Evolutionary conservation across 1,139 yeast genomes (phyloP).

Genomic region (Candida albicans): DNA sequence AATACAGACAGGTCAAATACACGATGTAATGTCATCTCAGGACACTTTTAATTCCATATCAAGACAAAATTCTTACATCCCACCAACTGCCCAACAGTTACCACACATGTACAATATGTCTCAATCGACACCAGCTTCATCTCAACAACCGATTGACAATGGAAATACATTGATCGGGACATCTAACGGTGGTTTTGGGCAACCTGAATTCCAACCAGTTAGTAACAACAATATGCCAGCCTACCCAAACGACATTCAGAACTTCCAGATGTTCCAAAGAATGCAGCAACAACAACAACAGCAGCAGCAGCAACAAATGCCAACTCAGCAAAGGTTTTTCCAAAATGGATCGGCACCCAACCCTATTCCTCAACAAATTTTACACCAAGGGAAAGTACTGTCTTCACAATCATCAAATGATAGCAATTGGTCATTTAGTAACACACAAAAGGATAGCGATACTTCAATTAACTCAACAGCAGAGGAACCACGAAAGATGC

Average conservation of each 20-base stretch:
- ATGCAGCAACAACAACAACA: conserved; percentile 20
- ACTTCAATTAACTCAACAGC: conserved; percentile 44
- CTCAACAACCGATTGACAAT: conserved; percentile 13
- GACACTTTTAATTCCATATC: conserved; percentile 18
- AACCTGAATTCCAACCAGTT: conserved; percentile 26
- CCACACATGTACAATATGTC: conserved; percentile 11
- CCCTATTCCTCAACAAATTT: conserved; percentile 4
- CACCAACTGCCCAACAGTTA: conserved; percentile 9
- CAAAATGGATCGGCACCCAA: conserved; percentile 4
- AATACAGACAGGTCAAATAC: conserved; percentile 2
- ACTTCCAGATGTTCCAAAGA: conserved; percentile 30
- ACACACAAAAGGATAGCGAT: conserved; percentile 40
- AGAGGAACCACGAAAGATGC: conserved; percentile 19
- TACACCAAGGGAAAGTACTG: conserved; percentile 14
- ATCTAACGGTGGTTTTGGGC: conserved; percentile 18
- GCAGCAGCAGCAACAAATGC: conserved; percentile 17
- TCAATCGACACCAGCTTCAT: conserved; percentile 22
- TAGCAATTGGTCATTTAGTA: conserved; percentile 40
- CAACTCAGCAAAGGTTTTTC: conserved; percentile 11
- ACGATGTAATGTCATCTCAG: conserved; percentile 16
- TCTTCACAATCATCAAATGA: conserved; percentile 49
- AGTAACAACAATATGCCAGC: conserved; percentile 10
- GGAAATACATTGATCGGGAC: conserved; percentile 19
- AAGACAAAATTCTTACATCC: conserved; percentile 14
- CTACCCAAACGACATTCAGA: conserved; percentile 27